A percentile compares a stretch with the other conserved stretches of the same genome.
Evolutionary conservation across 257 asterid genomes (phyloP).

Genomic region (Jasminum sambac): DNA sequence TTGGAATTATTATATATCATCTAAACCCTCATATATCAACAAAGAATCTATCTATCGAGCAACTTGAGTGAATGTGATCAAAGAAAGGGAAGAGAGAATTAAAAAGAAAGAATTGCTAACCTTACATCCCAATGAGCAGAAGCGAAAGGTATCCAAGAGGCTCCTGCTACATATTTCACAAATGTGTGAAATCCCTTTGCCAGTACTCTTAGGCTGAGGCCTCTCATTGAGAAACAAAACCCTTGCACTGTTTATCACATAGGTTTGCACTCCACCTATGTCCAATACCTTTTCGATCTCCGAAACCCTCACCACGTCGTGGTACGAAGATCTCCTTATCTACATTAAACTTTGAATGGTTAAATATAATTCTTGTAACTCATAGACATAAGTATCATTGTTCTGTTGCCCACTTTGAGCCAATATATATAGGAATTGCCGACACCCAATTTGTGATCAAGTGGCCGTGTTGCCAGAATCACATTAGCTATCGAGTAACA

Average conservation of each 20-base stretch:
- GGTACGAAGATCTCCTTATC: constrained; percentile 97
- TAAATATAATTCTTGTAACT: constrained; percentile 4
- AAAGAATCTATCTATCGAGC: too few relatives aligned
- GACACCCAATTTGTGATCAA: too few relatives aligned
- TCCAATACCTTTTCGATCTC: constrained; percentile 89
- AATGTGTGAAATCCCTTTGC: constrained; percentile 71
- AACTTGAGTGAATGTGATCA: background rate
- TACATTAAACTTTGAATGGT: constrained; percentile 13
- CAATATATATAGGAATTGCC: too few relatives aligned
- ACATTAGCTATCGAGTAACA: too few relatives aligned
- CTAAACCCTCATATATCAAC: too few relatives aligned
- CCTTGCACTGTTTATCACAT: constrained; percentile 93
- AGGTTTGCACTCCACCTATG: constrained; percentile 83
- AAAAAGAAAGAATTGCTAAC: constrained; percentile 30
- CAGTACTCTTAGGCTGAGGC: constrained; percentile 78
- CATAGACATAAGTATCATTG: too few relatives aligned
- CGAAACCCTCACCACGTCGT: constrained; percentile 94
- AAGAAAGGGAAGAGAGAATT: background rate
- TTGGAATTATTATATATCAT: too few relatives aligned
- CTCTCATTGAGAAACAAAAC: constrained; percentile 89
- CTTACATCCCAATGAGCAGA: constrained; percentile 97
- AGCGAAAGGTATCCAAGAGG: constrained; percentile 84
- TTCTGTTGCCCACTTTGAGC: too few relatives aligned
- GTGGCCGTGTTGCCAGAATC: too few relatives aligned
- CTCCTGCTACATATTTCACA: constrained; percentile 87